Evolutionary conservation across 2,329 filamentous ascomycete genomes (phyloP), one percentile per base, ranked within the genome.

Genomic region (Ciborinia camelliae): DNA sequence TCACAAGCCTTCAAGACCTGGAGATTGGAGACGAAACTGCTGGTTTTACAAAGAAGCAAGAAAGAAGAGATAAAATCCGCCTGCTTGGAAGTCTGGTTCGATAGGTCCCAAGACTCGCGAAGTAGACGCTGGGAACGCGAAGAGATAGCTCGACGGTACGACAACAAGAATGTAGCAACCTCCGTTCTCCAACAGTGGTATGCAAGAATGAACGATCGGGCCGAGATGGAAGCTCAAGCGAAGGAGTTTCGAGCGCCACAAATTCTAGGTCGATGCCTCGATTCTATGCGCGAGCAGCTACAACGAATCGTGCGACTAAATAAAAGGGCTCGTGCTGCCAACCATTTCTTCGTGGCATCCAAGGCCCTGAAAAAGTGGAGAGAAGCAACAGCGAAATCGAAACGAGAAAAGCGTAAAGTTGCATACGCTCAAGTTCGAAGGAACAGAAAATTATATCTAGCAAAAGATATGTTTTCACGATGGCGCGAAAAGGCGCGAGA

Each of bases 1-100:
- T 75, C 83, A 37, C 81, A 88, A 70, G 75, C 78, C 8, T 76
- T 89, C 67, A 87, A 86, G 73, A 85, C 80, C 73, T 88, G 85
- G 86, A 79, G 83, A n/a, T 71, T 88, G 37, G 80, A 81, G 41
- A 80, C 79, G 62, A 74, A 80, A 66, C 73, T 80, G 35, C 74
- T 50, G 14, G 43, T 58, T 32, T 48, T 59, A 8, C 53, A 67
- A 62, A 73, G 77, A 54, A 75, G 79, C 54, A 73, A 71, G 45
- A 76, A 79, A n/a, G 74, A 77, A 66, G 75, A 76, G 15, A 73
- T 78, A 51, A 76, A 78, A 47, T 73, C 73, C 9, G 75, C 76
- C 32, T 73, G 75, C 9, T 75, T 82, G 32, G 71, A 75, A 37
- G 73, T 68, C 32, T 78, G 80, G 74, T 73, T 77, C 41, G 70